These are phyloP conservation scores for Petunia secreta DNA, from an alignment of 257 asterid species.

Conservation along the genomic window DNA sequence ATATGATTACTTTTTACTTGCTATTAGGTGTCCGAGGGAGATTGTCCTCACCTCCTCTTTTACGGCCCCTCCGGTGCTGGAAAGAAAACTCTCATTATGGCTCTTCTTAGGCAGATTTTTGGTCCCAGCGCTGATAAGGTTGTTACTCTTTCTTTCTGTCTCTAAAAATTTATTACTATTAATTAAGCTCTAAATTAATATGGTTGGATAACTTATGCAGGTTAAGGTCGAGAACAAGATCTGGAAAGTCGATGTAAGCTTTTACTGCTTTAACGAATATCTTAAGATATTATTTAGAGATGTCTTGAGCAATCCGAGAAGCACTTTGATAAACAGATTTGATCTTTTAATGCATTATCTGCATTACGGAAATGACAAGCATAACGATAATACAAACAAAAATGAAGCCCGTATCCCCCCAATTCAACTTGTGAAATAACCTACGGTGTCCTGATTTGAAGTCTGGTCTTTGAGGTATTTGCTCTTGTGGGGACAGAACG, in stretches of 20 bases:
- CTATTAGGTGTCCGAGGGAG: constrained; percentile 81
- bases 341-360: not conserved
- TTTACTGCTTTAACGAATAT: not conserved
- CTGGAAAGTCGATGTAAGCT: constrained; percentile 95
- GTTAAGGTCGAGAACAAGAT: constrained; percentile 91
- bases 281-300: no score
- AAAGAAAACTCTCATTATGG: constrained; percentile 96
- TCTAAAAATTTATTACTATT: constrained; percentile 7
- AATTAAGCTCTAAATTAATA: constrained; percentile 22
- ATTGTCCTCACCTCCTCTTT: constrained; percentile 94
- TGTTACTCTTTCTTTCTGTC: constrained; percentile 35
- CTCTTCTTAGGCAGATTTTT: constrained; percentile 89
- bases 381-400: not conserved
- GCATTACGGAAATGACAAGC: not conserved
- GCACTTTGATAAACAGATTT: no score
- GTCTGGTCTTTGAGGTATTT: no score
- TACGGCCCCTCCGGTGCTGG: constrained; percentile 98
- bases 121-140: constrained; percentile 97
- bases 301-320: no score
- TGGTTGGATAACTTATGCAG: constrained; percentile 49
- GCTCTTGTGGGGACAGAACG: no score
- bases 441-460: no score
- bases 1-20: not conserved
- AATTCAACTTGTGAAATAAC: not conserved
- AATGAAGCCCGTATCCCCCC: not conserved